Base-by-base conservation (phyloP, 2,329 filamentous ascomycete species). In the Monosporascus sp. region DNA sequence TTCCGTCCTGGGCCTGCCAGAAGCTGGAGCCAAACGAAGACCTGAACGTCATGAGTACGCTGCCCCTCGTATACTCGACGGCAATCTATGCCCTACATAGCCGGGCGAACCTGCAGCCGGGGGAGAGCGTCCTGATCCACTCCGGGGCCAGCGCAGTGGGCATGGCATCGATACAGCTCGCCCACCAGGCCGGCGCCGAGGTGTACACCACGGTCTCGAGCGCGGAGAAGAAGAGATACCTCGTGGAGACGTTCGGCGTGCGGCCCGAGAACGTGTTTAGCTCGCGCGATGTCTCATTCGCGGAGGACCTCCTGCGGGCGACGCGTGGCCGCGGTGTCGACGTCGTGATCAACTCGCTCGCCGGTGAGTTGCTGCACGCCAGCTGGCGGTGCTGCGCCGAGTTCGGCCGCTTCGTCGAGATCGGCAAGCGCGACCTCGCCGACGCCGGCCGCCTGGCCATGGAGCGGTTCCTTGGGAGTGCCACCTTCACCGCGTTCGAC, bases 401-500 rank as follows among this genome's bases (percentile, higher is more conserved):
- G 2, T 70, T 69, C 48, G 73, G 72, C 4, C 58, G 66, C 6
- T 71, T 75, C 49, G 56, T 75, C 2, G 72, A 75, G 56, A 64
- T 75, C 38, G 69, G 70, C 2, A 71, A 70, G 50, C 58, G 60
- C 4, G 70, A 74, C 47, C 57, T 71, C 7, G 31, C 58, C 3
- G 63, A 67, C 24, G 70, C 71, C 24, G 66, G 65, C 4, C 53
- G 56, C 7, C 60, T 74, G 9, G 64, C 71, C 9, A 72, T 77
- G 62, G 57, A 64, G 2, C 60, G 60, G 2, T 76, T 77, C 49
- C 63, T 66, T 3, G 55, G 67, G 4, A 75, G 71, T 41, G 63
- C 69, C 3, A 68, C 65, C 8, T 76, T 75, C 50, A 60, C 69
- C 0, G 69, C 68, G 0, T 66, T 76, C 3, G 70, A 76, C 53